phyloP scores from a whole-genome alignment of 352 stramenopile species.

The Phytophthora nicotianae region DNA sequence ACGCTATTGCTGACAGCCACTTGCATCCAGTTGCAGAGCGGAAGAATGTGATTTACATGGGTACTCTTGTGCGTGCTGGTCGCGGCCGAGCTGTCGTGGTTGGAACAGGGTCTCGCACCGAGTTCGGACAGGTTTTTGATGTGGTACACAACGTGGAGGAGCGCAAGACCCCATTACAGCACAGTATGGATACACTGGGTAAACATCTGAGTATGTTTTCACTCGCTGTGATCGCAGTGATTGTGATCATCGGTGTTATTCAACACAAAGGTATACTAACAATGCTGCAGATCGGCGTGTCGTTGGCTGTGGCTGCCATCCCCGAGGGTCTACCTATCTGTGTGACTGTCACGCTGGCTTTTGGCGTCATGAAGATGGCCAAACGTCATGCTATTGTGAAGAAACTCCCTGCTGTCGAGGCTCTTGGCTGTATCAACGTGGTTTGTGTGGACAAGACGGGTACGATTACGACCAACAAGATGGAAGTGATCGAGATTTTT shows the following conservation, averaged over 20 bases:
- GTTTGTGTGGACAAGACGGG: constrained; percentile 95
- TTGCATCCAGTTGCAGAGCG: constrained; percentile 76
- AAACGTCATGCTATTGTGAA: constrained; percentile 89
- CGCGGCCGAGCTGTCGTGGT: constrained; percentile 94
- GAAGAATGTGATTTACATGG: constrained; percentile 96
- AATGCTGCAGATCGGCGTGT: constrained; percentile 97
- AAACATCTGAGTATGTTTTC: constrained; percentile 95
- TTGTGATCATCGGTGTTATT: constrained; percentile 93
- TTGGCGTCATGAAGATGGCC: constrained; percentile 89
- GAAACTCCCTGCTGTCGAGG: constrained; percentile 84
- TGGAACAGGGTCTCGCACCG: constrained; percentile 92
- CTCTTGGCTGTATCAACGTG: constrained; percentile 92
- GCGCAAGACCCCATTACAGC: constrained; percentile 94
- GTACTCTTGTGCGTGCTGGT: constrained; percentile 94
- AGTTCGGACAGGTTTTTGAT: constrained; percentile 96
- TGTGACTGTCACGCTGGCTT: constrained; percentile 79
- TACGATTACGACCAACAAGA: constrained; percentile 93
- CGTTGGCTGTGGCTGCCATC: constrained; percentile 79
- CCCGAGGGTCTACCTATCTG: constrained; percentile 82
- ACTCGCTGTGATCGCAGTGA: constrained; percentile 93
- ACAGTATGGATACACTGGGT: constrained; percentile 96
- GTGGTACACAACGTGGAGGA: constrained; percentile 94
- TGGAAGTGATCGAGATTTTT: constrained; percentile 86
- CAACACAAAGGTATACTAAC: constrained; percentile 93
- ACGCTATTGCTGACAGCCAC: constrained; percentile 64